phyloP scores from a whole-genome alignment of 192 early-diverging fungal genomes.

The Umbelopsis vinacea region DNA sequence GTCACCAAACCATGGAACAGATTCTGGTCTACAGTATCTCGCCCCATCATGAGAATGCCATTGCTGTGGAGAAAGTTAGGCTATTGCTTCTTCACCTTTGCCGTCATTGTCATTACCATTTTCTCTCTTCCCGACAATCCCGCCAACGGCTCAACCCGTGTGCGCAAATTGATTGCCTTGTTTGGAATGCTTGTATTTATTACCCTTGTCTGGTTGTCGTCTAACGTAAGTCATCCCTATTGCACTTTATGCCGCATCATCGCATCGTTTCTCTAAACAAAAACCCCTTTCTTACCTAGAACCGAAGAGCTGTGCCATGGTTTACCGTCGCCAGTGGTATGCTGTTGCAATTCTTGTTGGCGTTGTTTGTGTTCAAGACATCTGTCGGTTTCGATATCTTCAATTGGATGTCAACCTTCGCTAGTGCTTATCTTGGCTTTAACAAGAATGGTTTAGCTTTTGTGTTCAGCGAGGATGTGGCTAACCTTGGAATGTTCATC shows the following conservation, averaged over 20 bases:
- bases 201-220: slow-evolving; percentile 50
- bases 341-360: slow-evolving; percentile 78
- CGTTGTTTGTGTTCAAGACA: slow-evolving; percentile 78
- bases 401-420: slow-evolving; percentile 63
- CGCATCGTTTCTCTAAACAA: not conserved
- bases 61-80: not conserved
- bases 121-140: slow-evolving; percentile 51
- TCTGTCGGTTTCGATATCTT: slow-evolving; percentile 75
- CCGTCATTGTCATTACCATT: slow-evolving; percentile 60
- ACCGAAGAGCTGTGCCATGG: slow-evolving; percentile 72
- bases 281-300: slow-evolving; percentile 22
- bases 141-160: slow-evolving; percentile 55
- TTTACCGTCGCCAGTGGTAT: slow-evolving; percentile 72
- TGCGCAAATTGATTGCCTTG: slow-evolving; percentile 76
- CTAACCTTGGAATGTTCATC: slow-evolving; percentile 58
- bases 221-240: slow-evolving; percentile 40
- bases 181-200: slow-evolving; percentile 70
- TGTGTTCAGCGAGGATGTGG: slow-evolving; percentile 62
- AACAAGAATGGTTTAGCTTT: slow-evolving; percentile 72
- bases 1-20: slow-evolving; percentile 25
- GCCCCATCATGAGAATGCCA: slow-evolving; percentile 25
- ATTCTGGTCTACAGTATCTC: not conserved
- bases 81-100: slow-evolving; percentile 32
- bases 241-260: too few relatives aligned
- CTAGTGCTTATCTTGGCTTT: slow-evolving; percentile 66